Percentiles rank a stretch among this genome's conserved stretches.
These are phyloP conservation scores for Paramecium tetraurelia DNA, from an alignment of 73 alveolate species.

Conservation along the genomic window DNA sequence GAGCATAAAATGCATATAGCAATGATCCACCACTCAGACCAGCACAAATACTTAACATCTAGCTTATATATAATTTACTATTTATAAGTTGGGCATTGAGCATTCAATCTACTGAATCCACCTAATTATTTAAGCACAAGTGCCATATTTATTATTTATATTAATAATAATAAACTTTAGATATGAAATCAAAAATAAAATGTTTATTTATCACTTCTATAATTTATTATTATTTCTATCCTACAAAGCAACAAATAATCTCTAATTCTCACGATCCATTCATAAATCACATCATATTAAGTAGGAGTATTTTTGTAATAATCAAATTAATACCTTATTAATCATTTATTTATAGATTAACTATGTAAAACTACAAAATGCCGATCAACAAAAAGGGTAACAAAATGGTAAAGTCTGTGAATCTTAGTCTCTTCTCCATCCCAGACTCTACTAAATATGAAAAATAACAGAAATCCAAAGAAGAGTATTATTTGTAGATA, in stretches of 20 bases:
- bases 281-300: neutral
- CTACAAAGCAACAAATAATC: neutral
- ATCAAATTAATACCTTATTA: neutral
- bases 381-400: neutral
- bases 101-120: neutral
- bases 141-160: conserved; percentile 1
- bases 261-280: neutral
- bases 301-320: neutral
- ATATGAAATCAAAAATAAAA: neutral
- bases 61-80: neutral
- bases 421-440: neutral
- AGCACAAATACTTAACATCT: neutral
- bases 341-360: neutral
- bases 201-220: neutral
- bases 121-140: neutral
- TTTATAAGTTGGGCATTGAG: neutral
- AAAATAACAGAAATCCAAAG: neutral
- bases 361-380: neutral
- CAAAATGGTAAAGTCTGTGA: neutral
- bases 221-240: neutral
- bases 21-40: conserved; percentile 34
- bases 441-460: neutral
- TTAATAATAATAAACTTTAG: neutral
- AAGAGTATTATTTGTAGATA: neutral
- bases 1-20: neutral